Conservation (phyloP, 768 basidiomycete species). For the Podaxis sp. region DNA sequence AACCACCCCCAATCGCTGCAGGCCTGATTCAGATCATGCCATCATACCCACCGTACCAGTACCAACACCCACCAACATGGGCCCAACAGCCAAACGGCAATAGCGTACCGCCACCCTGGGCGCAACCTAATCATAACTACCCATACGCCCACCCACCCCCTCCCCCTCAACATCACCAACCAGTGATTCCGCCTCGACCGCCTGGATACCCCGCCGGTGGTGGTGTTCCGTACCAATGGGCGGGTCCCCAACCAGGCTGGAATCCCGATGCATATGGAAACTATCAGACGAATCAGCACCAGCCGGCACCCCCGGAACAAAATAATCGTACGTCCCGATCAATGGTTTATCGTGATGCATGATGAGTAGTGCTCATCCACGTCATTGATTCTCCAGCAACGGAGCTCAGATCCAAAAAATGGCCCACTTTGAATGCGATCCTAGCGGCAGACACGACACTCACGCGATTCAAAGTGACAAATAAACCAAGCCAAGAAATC, state of each 20-base stretch:
- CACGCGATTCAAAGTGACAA: slow-evolving; percentile 48
- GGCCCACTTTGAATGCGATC: slow-evolving; percentile 50
- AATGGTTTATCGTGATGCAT: not conserved
- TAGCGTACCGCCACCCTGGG: not conserved
- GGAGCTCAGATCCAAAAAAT: slow-evolving; percentile 30
- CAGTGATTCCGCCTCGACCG: not conserved
- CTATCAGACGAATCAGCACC: not conserved
- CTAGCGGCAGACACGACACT: slow-evolving; percentile 52
- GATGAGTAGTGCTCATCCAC: not conserved
- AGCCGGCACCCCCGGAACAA: not conserved
- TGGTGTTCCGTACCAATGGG: not conserved
- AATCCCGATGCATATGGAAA: not conserved
- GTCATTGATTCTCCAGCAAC: not conserved
- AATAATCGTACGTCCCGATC: not conserved
- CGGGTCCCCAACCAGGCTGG: not conserved
- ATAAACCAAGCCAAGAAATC: slow-evolving; percentile 40
- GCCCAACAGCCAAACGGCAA: not conserved
- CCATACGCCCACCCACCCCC: not conserved
- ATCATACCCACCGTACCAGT: not conserved
- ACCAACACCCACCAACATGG: not conserved
- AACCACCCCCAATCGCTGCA: not conserved
- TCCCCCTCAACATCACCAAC: not conserved
- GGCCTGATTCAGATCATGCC: not conserved
- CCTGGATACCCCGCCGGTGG: not conserved
- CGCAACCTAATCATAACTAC: not conserved